These are phyloP conservation scores for Cyclotella kingstonii DNA, from an alignment of 108 stramenopile species.

Conservation along the genomic window DNA sequence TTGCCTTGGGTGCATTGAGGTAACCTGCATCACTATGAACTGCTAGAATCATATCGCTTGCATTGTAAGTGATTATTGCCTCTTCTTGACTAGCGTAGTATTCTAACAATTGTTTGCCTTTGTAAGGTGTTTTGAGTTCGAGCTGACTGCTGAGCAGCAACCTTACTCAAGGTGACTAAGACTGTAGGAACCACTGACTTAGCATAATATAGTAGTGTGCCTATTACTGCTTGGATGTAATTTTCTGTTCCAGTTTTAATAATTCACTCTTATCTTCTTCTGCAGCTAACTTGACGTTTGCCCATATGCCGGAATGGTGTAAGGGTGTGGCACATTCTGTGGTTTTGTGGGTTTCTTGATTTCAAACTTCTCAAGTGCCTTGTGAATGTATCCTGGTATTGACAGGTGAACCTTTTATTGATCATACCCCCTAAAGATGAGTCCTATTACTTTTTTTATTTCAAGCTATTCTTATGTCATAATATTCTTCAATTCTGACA, in stretches of 20 bases:
- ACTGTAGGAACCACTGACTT: background rate
- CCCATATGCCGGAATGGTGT: background rate
- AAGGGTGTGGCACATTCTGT: background rate
- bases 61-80: no score
- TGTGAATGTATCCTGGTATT: slow-evolving; percentile 8
- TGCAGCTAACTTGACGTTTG: background rate
- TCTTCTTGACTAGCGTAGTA: no score
- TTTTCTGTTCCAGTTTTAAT: background rate
- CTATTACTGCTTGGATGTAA: background rate
- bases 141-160: background rate
- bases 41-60: no score
- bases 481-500: background rate
- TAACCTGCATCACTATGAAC: no score
- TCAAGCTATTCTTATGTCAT: background rate
- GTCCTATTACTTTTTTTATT: background rate
- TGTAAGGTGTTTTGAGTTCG: background rate
- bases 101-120: no score
- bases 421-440: slow-evolving; percentile 1
- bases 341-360: background rate
- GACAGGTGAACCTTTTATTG: background rate
- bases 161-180: background rate
- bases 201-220: background rate
- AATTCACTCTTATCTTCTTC: background rate
- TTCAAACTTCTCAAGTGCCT: background rate
- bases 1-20: no score